Evolutionary conservation across 2,329 filamentous ascomycete genomes (phyloP), one percentile per base, ranked within the genome.

Genomic region (Ophiostoma montium): DNA sequence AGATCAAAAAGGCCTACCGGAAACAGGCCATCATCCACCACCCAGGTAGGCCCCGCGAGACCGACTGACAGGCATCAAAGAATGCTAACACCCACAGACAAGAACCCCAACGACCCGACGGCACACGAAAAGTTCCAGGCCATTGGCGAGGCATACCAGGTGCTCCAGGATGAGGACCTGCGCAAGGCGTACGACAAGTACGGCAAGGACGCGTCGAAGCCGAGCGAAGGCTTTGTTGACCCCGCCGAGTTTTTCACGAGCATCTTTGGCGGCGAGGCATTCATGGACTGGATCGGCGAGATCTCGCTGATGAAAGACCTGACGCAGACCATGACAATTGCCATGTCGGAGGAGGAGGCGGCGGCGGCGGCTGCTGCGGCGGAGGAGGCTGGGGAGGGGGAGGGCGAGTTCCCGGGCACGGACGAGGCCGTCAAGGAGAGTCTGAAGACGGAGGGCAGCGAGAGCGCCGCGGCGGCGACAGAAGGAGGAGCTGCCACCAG

Each of bases 291-390:
- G 74, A 96, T 98, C 61, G 92, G 92, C 57, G 92, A 98, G 73
- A 95, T 98, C 58, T 92, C 86, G 46, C 78, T 98, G 51, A 95
- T 98, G 86, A 96, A 95, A 70, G 92, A 98, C 61, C 75, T 98
- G 49, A 96, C 90, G 16, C 87, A 88, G 60, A 95, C 89, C 41
- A 96, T 98, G 90, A 92, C 98, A 60, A 96, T 98, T 57, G 89
- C 87, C 18, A 90, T 88, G 80, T 74, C 85, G 50, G 80, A 81
- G 53, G 79, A 82, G 53, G 80, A 76, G 42, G 68, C 69, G n/a
- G 52, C 69, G n/a, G 52, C 49, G 13, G 52, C 41, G 6, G 51
- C 49, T 41, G 51, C 45, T 3, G 51, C 38, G 42, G 66, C 65
- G 12, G 68, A 67, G 53, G 64, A 64, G 0, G 49, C 38, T 2